phyloP scores from a whole-genome alignment of 2,329 filamentous ascomycete species.

The Neobulgaria alba region DNA sequence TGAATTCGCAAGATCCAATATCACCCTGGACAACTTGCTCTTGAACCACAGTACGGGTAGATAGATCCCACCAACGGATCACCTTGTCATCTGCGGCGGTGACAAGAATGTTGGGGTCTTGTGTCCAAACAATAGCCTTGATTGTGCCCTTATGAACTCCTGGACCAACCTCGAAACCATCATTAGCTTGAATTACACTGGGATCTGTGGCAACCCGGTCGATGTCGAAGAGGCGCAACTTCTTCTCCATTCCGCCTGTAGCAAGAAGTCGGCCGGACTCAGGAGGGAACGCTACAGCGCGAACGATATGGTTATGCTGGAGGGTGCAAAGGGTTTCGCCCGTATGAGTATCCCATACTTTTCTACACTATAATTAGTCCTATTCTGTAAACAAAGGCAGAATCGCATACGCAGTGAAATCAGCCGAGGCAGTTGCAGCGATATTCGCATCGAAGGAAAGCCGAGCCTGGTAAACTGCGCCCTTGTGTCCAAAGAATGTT shows the following conservation, averaged over 20 bases:
- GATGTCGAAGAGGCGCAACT: conserved; percentile 87
- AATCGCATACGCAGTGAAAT: conserved; percentile 75
- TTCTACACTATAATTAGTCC: conserved; percentile 46
- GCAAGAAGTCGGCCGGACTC: conserved; percentile 78
- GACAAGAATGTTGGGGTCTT: conserved; percentile 77
- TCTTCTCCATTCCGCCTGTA: conserved; percentile 94
- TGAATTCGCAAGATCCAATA: conserved; percentile 89
- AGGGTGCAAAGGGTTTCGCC: conserved; percentile 83
- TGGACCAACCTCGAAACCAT: conserved; percentile 77
- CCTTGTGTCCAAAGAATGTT: conserved; percentile 96
- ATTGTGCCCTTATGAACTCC: conserved; percentile 80
- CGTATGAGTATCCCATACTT: conserved; percentile 94
- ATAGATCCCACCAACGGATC: conserved; percentile 89
- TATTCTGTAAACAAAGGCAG: background rate
- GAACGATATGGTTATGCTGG: conserved; percentile 90
- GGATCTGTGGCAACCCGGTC: conserved; percentile 25
- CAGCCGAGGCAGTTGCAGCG: conserved; percentile 88
- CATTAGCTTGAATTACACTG: conserved; percentile 47
- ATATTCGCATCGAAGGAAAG: conserved; percentile 80
- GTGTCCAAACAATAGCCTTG: conserved; percentile 93
- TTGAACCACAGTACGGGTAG: conserved; percentile 64
- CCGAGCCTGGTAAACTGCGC: conserved; percentile 92
- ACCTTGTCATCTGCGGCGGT: conserved; percentile 88
- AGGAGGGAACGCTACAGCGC: conserved; percentile 81
- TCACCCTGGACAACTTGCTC: conserved; percentile 73